Evolutionary conservation across 148 eudicot species (phyloP), one percentile per base, ranked within the genome.

Genomic region (Amaranthus palmeri): DNA sequence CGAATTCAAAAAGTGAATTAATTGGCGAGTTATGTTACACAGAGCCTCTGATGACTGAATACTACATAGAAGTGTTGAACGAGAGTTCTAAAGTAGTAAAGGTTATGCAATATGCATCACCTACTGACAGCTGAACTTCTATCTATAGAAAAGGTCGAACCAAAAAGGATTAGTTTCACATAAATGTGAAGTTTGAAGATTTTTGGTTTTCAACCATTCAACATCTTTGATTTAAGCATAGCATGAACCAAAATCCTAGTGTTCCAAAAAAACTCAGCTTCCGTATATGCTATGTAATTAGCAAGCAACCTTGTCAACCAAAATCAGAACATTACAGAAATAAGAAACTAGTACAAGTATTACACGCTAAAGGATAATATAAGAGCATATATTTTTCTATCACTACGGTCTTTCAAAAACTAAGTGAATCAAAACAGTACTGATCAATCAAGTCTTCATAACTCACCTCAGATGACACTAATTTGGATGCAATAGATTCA

Each of bases 401-500:
- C 70, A 73, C 13, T 7, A 53, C 12, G 18, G 15, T 54, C 11
- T 65, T 17, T 46, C 50, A 41, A 52, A 72, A 52, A 52, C 55
- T 15, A 25, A 47, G 48, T 9, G 6, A 8, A 72, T 18, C 41
- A 58, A 57, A 65, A 9, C 3, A 17, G 43, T 25, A 61, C 58
- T 64, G 36, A 49, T 48, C 45, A 54, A 36, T 25, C 65, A 53
- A n/a, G 48, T 54, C 8, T 18, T 17, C 43, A 60, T 53, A 51
- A 82, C 92, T 54, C 69, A 90, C 97, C 89, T 48, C 70, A 10
- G 91, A 79, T 54, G 79, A 77, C 59, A 66, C 87, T 84, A 89
- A 74, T 73, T 79, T 86, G 57, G 88, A 78, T 63, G 97, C 96
- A 77, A 93, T 65, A 53, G 91, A 85, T 88, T 89, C 97, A 79